Base-by-base conservation (phyloP, 2,329 filamentous ascomycete species). In the Penicillium sp. region DNA sequence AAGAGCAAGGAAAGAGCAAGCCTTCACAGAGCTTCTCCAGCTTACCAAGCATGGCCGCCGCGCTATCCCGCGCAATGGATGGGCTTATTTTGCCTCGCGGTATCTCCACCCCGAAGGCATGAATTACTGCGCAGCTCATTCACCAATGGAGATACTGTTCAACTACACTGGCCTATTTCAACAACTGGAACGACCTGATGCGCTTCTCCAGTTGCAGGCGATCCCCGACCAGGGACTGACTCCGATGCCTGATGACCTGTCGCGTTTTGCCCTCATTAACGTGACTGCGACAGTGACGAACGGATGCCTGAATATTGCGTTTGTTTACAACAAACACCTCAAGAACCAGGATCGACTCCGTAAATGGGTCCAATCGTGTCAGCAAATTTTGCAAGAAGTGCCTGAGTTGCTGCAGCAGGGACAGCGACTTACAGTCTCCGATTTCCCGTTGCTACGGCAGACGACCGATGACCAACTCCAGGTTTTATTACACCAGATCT, bases 121-220 rank as follows among this genome's bases (percentile, higher is more conserved):
- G 5, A 29, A 51, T 8, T 8, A n/a, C 5, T 44, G 10, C 16
- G 67, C 73, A 38, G 48, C 18, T 61, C 76, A 80, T 39, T 76
- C 75, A 55, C 81, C 82, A 0, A 77, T 85, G 45, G 84, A 87
- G 64, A 73, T 87, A 36, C 75, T 84, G 32, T 85, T 87, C 65
- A 85, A 77, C 52, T 83, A 82, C 58, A 72, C 78, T 1, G 81
- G 82, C 3, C 76, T 77, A 0, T 68, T 78, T 14, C 77, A 81
- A 45, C 75, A 79, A n/a, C 64, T 82, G 0, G 77, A 81, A 47
- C 72, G 73, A 1, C 70, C 75, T 9, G 77, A 80, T 41, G 75
- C 79, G 1, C 68, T 86, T 1, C 74, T 86, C 22, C 51, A 54
- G 21, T 9, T 54, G 40, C 7, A 31, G 13, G 38, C 51, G 2